Evolutionary conservation across 345 rosid genomes (phyloP), one percentile per base, ranked within the genome.

Genomic region (Lepidium africanum): DNA sequence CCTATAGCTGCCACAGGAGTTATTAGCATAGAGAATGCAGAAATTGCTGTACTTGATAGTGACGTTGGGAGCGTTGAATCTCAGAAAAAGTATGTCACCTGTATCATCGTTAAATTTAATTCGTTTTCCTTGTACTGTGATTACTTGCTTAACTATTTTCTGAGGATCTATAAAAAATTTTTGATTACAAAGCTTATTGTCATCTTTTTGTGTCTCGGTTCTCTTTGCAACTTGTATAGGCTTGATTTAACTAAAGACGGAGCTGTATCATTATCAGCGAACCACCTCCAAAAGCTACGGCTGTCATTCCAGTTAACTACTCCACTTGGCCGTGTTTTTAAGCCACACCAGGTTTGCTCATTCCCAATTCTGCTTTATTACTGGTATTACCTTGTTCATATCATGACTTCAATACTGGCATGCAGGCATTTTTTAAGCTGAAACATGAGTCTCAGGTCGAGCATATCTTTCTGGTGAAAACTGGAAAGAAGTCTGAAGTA

Each of bases 241-340:
- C 79, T 95, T 61, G 91, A 91, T 83, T 80, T 94, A 54, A 72
- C 82, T 71, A 84, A 77, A 82, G 80, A 84, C 58, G 84, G 69
- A 67, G 77, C 65, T 36, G 78, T 85, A 54, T 82, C 97, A 39
- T 78, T 91, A 71, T 79, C 92, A 35, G 99, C 98, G 39, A 95
- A 91, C 76, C 99, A 95, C 73, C 99, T 95, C 36, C 96, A 95
- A 76, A 95, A 89, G 84, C 75, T 95, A 67, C 91, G 84, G 4
- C 69, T 95, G n/a, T 84, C 91, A 5, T 91, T 86, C 65, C 82
- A 71, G 54, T 74, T 95, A 78, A 80, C 86, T 55, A 83, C 88
- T 61, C 94, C 98, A 70, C 68, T 37, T 60, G 92, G 88, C 32
- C 81, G 11, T 67, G 78, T 81, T 48, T 95, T 91, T 83, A 85